Percentiles rank a stretch among this genome's conserved stretches.
phyloP scores from a whole-genome alignment of 108 stramenopile species.

The Discostella pseudostelligera region DNA sequence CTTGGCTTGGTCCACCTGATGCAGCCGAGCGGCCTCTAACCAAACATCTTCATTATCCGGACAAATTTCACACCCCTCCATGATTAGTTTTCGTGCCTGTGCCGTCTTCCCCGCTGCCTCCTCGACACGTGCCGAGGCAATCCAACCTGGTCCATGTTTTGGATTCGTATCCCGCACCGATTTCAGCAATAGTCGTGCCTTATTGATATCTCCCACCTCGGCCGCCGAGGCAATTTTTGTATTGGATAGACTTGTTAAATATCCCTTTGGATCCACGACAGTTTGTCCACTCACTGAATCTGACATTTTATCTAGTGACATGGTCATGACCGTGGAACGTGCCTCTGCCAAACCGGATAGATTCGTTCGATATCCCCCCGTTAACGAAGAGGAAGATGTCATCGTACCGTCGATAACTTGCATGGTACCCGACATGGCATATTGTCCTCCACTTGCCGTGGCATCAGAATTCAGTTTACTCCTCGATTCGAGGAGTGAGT shows the following conservation, averaged over 20 bases:
- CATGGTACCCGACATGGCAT: constrained; percentile 38
- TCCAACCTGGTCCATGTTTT: constrained; percentile 97
- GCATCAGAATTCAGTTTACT: constrained; percentile 49
- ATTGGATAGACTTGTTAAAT: constrained; percentile 85
- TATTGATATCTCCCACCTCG: constrained; percentile 93
- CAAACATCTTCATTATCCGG: constrained; percentile 95
- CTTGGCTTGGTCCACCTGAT: constrained; percentile 82
- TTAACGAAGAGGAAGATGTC: constrained; percentile 11
- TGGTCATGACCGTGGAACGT: constrained; percentile 88
- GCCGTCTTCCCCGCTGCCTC: constrained; percentile 91
- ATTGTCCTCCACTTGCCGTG: constrained; percentile 42
- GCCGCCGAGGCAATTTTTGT: constrained; percentile 67
- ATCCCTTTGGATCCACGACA: constrained; percentile 94
- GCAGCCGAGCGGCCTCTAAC: constrained; percentile 97
- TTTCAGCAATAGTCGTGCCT: constrained; percentile 92
- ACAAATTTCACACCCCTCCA: constrained; percentile 94
- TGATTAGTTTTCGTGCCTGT: constrained; percentile 94
- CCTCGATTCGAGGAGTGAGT: constrained; percentile 75
- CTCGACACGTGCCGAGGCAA: constrained; percentile 96
- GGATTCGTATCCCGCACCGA: constrained; percentile 96
- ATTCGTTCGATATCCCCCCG: constrained; percentile 50
- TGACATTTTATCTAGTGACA: constrained; percentile 90
- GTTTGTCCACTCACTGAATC: constrained; percentile 90
- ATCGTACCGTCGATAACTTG: constrained; percentile 16
- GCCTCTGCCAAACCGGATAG: constrained; percentile 84